phyloP scores from a whole-genome alignment of 345 rosid genomes.

The Salix viminalis region DNA sequence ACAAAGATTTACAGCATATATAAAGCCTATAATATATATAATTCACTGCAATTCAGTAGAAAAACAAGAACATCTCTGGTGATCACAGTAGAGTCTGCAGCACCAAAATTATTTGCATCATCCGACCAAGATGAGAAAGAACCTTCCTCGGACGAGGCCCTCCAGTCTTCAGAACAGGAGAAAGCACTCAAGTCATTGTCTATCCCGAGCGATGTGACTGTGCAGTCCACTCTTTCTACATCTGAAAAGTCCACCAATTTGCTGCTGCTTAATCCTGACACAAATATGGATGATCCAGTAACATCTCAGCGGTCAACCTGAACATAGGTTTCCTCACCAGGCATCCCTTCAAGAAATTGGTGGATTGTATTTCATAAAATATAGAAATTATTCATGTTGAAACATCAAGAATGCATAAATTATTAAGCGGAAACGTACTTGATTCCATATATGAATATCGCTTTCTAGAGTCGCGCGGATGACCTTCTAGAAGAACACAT shows the following conservation, averaged over 20 bases:
- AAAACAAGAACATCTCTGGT: no score
- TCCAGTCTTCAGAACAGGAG: not conserved
- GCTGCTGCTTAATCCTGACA: constrained; percentile 21
- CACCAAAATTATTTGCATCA: not conserved
- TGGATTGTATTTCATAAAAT: no score
- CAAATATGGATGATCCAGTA: constrained; percentile 55
- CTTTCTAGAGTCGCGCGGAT: no score
- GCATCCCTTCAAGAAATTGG: constrained; percentile 44
- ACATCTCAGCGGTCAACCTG: constrained; percentile 76
- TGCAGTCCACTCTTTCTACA: not conserved
- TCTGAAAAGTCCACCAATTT: constrained; percentile 2
- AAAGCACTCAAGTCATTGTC: not conserved
- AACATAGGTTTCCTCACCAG: constrained; percentile 46
- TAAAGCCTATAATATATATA: no score
- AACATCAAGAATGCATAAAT: no score
- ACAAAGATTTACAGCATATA: no score
- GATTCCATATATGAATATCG: no score
- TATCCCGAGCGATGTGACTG: not conserved
- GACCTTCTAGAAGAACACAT: no score
- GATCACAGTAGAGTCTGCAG: not conserved
- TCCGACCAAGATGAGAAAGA: not conserved
- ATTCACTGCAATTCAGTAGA: no score
- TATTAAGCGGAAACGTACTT: no score
- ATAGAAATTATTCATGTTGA: no score
- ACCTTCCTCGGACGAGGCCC: not conserved